Base-by-base conservation (phyloP, 345 rosid genomes). In the Camelina neglecta region DNA sequence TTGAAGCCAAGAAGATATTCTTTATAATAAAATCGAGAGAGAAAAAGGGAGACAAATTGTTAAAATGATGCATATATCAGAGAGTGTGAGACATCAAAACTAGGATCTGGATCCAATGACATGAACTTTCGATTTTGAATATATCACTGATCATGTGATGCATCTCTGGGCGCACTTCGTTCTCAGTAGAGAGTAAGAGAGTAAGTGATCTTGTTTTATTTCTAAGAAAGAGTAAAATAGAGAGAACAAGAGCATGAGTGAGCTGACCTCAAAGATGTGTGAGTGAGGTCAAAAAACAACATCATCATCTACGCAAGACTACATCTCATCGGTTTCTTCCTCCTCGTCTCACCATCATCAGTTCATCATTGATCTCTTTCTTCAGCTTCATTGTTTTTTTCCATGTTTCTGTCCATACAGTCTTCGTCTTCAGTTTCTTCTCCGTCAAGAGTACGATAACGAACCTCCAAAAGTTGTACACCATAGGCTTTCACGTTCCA, bases 401-500 rank as follows among this genome's bases (percentile, higher is more conserved):
- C 42, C 4, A n/a, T 59, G 24, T 35, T 35, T 59, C 23, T 35
- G 26, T 59, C 26, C 24, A 35, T 35, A 35, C 7, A 16, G 21
- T 9, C 63, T 59, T 59, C 7, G 15, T 16, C 63, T 59, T 59
- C 24, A 3, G 63, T 60, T 38, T 36, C 5, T 60, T 18, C 18
- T 18, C n/a, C 64, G 12, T 35, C 45, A 35, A 8, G 13, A n/a
- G 6, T 16, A 35, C 7, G 2, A 10, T 29, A 24, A 29, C 12
- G 54, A 23, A 42, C 41, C 38, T 59, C 56, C 48, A 47, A 35
- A 49, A 71, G 10, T 20, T 1, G 24, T 21, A 71, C 49, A 60
- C 75, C 75, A 21, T 48, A 47, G 20, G 59, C 26, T 20, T 60
- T 21, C 47, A 71, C 75, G 4, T 58, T 21, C 47, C 47, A 20